A percentile compares a stretch with the other conserved stretches of the same genome.
These are phyloP conservation scores for Plasmodium reichenowi DNA, from an alignment of 169 alveolate genomes.

Conservation along the genomic window DNA sequence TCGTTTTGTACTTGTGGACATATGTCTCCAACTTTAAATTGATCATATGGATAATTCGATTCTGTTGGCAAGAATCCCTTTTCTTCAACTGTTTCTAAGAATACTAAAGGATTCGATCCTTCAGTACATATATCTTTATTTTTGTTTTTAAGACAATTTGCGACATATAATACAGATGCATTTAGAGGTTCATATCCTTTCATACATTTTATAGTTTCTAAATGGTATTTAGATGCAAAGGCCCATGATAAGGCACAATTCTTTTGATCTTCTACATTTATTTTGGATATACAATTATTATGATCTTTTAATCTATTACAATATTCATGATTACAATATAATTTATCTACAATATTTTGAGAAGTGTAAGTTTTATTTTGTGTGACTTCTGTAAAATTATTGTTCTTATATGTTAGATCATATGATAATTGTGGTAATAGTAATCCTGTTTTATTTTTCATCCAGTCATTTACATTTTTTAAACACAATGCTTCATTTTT, in stretches of 20 bases:
- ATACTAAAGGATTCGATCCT: neutral
- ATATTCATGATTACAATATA: slow-evolving; percentile 38
- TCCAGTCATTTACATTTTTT: slow-evolving; percentile 33
- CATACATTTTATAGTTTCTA: slow-evolving; percentile 63
- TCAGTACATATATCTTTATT: neutral
- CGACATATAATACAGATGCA: slow-evolving; percentile 3
- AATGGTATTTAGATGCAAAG: slow-evolving; percentile 72
- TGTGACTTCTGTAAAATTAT: neutral
- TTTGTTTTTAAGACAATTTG: neutral
- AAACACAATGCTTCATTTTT: slow-evolving; percentile 27
- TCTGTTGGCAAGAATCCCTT: slow-evolving; percentile 1
- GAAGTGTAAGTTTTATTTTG: neutral
- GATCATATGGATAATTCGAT: neutral
- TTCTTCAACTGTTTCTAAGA: neutral
- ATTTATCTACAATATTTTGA: neutral
- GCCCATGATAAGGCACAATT: slow-evolving; percentile 74
- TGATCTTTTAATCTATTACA: slow-evolving; percentile 52
- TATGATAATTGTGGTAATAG: slow-evolving; percentile 10
- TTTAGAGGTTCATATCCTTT: slow-evolving; percentile 1
- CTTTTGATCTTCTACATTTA: slow-evolving; percentile 50
- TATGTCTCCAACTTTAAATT: neutral
- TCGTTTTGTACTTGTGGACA: slow-evolving; percentile 3
- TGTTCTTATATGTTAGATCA: slow-evolving; percentile 18
- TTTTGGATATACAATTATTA: slow-evolving; percentile 32
- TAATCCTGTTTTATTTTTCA: slow-evolving; percentile 35